Base-by-base conservation (phyloP, 176 grass and related monocot species). In the Aegilops umbellulata region DNA sequence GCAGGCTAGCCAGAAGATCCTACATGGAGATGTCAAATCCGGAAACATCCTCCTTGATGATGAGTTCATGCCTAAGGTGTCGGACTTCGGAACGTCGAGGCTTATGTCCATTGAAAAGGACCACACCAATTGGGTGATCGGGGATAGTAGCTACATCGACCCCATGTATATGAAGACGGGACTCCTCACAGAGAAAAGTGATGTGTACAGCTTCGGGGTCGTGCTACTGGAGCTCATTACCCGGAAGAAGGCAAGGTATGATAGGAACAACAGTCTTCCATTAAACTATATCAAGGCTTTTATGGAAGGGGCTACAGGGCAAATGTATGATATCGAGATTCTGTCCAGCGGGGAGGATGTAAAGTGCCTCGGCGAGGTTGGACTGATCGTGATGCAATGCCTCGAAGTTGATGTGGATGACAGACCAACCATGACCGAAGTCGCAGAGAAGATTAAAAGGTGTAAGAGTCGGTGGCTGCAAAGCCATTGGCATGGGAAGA, bases 171-270 rank as follows among this genome's bases (percentile, higher is more conserved):
- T 53, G 44, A 51, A 76, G 3, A 64, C 82, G 0, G 36, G 16
- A 0, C 55, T 62, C 6, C 62, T 84, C 26, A 69, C 31, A 8
- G 66, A 69, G 17, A 69, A 38, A 0, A 69, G 32, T 1, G 31
- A 69, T 1, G 66, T 35, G 0, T 68, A 81, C 17, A 81, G 79
- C 17, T 81, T 81, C 0, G 82, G 82, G 0, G 24, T 84, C 0
- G 82, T 84, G 2, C 25, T 84, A 0, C 17, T 84, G 1, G 82
- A 84, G 69, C 82, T 84, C 24, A 47, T 74, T 10, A 84, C 66
- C 1, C 13, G 66, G 3, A 69, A 69, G 66, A 36, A 69, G 32
- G 9, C 66, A 1, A 69, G 66, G 66, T 69, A 69, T 5, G 32
- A 12, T 6, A 2, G 19, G 7, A 69, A 69, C 32, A 36, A 38